Percentiles rank a stretch among this genome's conserved stretches.
Evolutionary conservation across 2,329 filamentous ascomycete species (phyloP).

Genomic region (Neophaeococcomyces mojaviensis): DNA sequence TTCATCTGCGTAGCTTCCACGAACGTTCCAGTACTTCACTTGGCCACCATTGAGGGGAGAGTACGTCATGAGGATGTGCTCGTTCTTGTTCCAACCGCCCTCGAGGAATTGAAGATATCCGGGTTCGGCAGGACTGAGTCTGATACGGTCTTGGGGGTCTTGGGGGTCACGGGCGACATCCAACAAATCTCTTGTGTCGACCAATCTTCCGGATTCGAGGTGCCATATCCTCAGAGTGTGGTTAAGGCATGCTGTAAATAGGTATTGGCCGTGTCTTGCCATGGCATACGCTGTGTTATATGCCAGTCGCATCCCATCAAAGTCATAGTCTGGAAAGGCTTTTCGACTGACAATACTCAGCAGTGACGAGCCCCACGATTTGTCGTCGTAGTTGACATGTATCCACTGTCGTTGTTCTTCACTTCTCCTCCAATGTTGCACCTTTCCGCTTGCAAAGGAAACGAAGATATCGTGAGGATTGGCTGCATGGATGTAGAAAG

Average conservation of each 20-base stretch:
- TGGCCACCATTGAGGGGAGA: constrained; percentile 80
- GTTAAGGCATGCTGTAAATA: constrained; percentile 80
- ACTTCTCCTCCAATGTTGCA: constrained; percentile 61
- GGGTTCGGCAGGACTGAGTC: constrained; percentile 69
- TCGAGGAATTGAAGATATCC: constrained; percentile 61
- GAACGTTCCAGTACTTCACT: constrained; percentile 88
- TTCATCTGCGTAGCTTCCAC: constrained; percentile 49
- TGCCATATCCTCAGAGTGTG: constrained; percentile 89
- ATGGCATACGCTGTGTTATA: constrained; percentile 38
- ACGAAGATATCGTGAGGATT: constrained; percentile 68
- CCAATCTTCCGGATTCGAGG: constrained; percentile 67
- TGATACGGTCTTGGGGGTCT: constrained; percentile 64
- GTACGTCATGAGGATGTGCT: constrained; percentile 60
- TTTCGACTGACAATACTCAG: constrained; percentile 40
- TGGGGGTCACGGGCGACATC: constrained; percentile 45
- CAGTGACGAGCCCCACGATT: constrained; percentile 41
- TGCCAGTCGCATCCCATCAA: constrained; percentile 36
- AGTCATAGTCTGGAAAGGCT: constrained; percentile 35
- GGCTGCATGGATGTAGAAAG: constrained; percentile 72
- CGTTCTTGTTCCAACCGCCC: constrained; percentile 8
- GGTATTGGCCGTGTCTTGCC: constrained; percentile 38
- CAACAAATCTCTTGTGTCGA: constrained; percentile 70
- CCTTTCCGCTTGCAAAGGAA: constrained; percentile 46
- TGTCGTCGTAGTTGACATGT: constrained; percentile 41
- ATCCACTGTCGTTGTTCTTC: constrained; percentile 43